Conservation (phyloP, 495 filamentous ascomycete species). For the Bombardia bombarda region DNA sequence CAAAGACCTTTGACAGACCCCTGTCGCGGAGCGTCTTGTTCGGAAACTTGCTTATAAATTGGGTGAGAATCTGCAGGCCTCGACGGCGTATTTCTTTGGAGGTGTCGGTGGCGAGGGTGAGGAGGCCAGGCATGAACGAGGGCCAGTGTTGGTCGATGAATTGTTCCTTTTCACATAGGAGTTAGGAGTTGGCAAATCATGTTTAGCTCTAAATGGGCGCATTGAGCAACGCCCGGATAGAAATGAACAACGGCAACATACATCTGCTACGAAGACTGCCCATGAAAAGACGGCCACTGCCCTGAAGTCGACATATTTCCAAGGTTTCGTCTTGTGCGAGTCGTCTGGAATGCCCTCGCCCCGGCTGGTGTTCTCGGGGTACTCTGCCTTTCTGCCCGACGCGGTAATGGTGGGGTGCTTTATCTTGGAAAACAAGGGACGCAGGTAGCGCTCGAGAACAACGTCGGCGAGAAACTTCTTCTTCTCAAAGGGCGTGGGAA, state of each 20-base stretch:
- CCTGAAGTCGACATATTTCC: constrained; percentile 60
- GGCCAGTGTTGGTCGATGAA: constrained; percentile 49
- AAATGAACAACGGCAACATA: constrained; percentile 18
- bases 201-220: background rate
- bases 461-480: constrained; percentile 42
- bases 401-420: constrained; percentile 54
- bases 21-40: constrained; percentile 54
- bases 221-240: too few species aligned
- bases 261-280: constrained; percentile 46
- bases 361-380: constrained; percentile 30
- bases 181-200: background rate
- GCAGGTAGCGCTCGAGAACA: constrained; percentile 46
- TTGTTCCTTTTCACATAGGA: constrained; percentile 1
- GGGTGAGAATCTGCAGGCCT: constrained; percentile 52
- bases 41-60: constrained; percentile 55
- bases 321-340: constrained; percentile 55
- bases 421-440: constrained; percentile 63
- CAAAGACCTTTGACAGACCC: constrained; percentile 71
- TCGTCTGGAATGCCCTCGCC: constrained; percentile 34
- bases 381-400: constrained; percentile 50
- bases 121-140: constrained; percentile 74
- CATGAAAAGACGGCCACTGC: constrained; percentile 59
- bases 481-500: constrained; percentile 11
- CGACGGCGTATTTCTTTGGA: constrained; percentile 44
- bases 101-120: constrained; percentile 70